A percentile compares a stretch with the other conserved stretches of the same genome.
Conservation (phyloP, 495 filamentous ascomycete genomes). For the Geoglossum glabrum region DNA sequence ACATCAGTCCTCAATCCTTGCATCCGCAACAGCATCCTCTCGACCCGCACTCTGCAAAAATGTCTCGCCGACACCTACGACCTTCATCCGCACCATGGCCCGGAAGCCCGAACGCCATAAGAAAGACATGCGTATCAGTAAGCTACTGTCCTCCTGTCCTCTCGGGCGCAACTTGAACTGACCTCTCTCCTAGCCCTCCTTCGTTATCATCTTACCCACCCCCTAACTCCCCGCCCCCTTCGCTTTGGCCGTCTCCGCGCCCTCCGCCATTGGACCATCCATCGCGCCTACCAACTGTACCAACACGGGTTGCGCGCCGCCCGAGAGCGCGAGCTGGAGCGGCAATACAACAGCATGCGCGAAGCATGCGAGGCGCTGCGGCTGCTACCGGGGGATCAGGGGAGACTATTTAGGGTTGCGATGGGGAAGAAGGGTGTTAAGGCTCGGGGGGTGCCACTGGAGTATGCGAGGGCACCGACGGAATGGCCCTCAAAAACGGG, state of each 20-base stretch:
- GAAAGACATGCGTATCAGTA: conserved; percentile 11
- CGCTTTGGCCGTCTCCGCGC: conserved; percentile 69
- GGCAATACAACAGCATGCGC: conserved; percentile 62
- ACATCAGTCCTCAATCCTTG: not conserved
- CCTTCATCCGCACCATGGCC: not conserved
- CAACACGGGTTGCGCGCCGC: conserved; percentile 38
- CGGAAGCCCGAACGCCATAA: not conserved
- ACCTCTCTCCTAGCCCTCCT: conserved; percentile 28
- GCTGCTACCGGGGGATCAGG: conserved; percentile 37
- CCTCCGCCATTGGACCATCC: conserved; percentile 97
- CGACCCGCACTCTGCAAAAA: not conserved
- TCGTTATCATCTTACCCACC: conserved; percentile 45
- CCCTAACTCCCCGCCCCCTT: conserved; percentile 52
- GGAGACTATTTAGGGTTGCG: conserved; percentile 61
- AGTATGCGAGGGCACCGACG: conserved; percentile 69
- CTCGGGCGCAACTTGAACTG: not conserved
- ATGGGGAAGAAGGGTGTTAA: conserved; percentile 62
- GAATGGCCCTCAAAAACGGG: conserved; percentile 50
- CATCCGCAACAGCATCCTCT: not conserved
- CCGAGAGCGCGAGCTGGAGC: conserved; percentile 42
- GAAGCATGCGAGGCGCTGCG: conserved; percentile 66
- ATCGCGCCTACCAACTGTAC: conserved; percentile 75
- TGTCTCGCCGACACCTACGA: not conserved
- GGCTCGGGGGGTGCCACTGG: conserved; percentile 56
- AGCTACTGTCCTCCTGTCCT: not conserved